Base-by-base conservation (phyloP, 192 early-diverging fungal genomes). In the Entomortierella lignicola region DNA sequence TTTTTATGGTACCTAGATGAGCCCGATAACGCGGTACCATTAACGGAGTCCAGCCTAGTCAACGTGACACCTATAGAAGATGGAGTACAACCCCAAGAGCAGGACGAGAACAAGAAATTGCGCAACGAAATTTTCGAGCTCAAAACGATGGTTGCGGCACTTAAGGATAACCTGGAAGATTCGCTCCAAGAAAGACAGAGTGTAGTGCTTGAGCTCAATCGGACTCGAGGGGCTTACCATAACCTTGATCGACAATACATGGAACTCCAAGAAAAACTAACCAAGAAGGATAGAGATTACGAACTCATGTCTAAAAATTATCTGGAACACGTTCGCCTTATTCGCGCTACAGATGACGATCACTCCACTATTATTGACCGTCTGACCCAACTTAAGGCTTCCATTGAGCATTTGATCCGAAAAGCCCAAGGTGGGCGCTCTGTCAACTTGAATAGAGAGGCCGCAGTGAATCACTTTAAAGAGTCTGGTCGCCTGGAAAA, bases 231-330 rank as follows among this genome's bases (percentile, higher is more conserved):
- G 7, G 56, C 57, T 5, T 70, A 59, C 23, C 43, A 79, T 26
- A 67, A 79, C 37, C 61, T 79, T n/a, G 30, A 64, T 29, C 20
- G 67, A 41, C 74, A 69, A 31, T 50, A 42, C 53, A 26, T 50
- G 39, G 74, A 79, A 18, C 34, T 65, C 3, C 66, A 79, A 21
- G 47, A 69, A 57, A 79, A 79, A 42, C 21, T 79, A 18, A 39
- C 29, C 48, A 79, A 70, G 60, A 31, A 41, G 37, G 74, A 79
- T 50, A 62, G 65, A 47, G 74, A 79, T 43, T 79, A 79, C 32
- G 74, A 79, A 39, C 37, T 64, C 67, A 79, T 79, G 74, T 79
- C 74, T 25, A 79, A 64, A 57, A 79, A 79, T 54, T 79, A 79
- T 23, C 62, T 79, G 8, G 74, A 79, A 51, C 74, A 79, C 21